Percentiles rank a stretch among this genome's conserved stretches.
phyloP scores from a whole-genome alignment of 1,139 yeast species.

The Candida labiduridarum region DNA sequence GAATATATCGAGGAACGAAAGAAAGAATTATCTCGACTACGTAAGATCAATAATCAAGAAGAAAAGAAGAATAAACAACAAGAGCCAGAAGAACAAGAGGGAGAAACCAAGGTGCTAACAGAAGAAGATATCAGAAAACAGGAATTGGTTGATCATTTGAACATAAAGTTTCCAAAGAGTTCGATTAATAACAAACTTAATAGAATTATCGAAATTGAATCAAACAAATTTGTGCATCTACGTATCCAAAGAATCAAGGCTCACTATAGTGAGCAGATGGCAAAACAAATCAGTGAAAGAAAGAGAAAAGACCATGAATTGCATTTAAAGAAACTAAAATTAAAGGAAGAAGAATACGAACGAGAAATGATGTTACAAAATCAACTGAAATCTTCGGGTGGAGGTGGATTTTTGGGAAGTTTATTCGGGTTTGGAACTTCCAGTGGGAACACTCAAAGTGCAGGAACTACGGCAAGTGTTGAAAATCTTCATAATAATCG shows the following conservation, averaged over 20 bases:
- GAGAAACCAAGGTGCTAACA: slow-evolving; percentile 2
- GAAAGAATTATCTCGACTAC: slow-evolving; percentile 22
- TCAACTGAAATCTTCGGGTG: slow-evolving; percentile 7
- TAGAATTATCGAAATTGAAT: slow-evolving; percentile 36
- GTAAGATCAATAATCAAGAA: slow-evolving; percentile 8
- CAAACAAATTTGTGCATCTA: slow-evolving; percentile 41
- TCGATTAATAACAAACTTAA: slow-evolving; percentile 29
- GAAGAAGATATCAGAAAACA: slow-evolving; percentile 10
- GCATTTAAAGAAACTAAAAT: slow-evolving; percentile 36
- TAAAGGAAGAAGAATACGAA: slow-evolving; percentile 47
- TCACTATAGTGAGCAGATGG: slow-evolving; percentile 43
- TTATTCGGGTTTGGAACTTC: slow-evolving; percentile 13
- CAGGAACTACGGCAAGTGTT: slow-evolving; percentile 1
- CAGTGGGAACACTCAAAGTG: not conserved
- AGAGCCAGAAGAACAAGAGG: slow-evolving; percentile 2
- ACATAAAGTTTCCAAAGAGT: slow-evolving; percentile 20
- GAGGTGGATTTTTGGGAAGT: slow-evolving; percentile 12
- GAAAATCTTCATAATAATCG: slow-evolving; percentile 3
- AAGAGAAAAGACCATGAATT: slow-evolving; percentile 44
- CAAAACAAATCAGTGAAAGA: slow-evolving; percentile 42
- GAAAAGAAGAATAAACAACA: slow-evolving; percentile 9
- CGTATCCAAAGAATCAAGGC: slow-evolving; percentile 42
- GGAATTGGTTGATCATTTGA: slow-evolving; percentile 8
- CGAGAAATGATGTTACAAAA: slow-evolving; percentile 7
- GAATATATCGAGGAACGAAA: slow-evolving; percentile 39